Evolutionary conservation across 495 filamentous ascomycete genomes (phyloP).

Genomic region (Xylaria grammica): DNA sequence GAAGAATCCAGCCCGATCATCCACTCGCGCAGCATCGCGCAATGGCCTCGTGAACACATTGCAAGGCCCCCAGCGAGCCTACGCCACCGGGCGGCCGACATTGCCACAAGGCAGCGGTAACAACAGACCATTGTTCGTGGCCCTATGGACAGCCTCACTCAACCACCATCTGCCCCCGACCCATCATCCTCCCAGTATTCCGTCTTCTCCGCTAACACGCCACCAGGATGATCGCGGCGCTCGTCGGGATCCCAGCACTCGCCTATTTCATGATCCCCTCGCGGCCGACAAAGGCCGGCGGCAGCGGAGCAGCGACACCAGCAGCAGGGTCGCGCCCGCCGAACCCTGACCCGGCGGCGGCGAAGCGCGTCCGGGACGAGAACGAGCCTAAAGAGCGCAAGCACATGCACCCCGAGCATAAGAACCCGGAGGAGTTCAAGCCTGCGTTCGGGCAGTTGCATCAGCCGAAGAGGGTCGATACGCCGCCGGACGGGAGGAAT

Average conservation of each 20-base stretch:
- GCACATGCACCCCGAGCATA: constrained; percentile 23
- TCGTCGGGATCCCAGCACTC: constrained; percentile 13
- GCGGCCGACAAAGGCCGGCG: not conserved
- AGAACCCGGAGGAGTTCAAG: constrained; percentile 23
- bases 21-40: constrained; percentile 1
- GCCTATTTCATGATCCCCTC: constrained; percentile 20
- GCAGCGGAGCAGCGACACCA: not conserved
- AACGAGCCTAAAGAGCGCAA: not conserved
- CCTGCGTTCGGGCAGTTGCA: constrained; percentile 24
- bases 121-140: constrained; percentile 12
- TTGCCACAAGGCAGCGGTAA: constrained; percentile 11
- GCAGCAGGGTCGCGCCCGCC: not conserved
- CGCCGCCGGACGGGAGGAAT: constrained; percentile 20
- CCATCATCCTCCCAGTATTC: not conserved
- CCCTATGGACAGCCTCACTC: not conserved
- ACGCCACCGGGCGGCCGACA: constrained; percentile 11
- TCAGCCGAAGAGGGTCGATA: constrained; percentile 24
- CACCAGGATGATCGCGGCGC: constrained; percentile 11
- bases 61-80: not conserved
- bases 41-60: not conserved
- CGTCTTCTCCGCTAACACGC: not conserved
- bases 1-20: constrained; percentile 24
- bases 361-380: not conserved
- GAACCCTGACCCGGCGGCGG: constrained; percentile 13
- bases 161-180: not conserved